Percentiles rank a stretch among this genome's conserved stretches.
phyloP scores from a whole-genome alignment of 257 asterid genomes.

The Ehretia macrophylla region DNA sequence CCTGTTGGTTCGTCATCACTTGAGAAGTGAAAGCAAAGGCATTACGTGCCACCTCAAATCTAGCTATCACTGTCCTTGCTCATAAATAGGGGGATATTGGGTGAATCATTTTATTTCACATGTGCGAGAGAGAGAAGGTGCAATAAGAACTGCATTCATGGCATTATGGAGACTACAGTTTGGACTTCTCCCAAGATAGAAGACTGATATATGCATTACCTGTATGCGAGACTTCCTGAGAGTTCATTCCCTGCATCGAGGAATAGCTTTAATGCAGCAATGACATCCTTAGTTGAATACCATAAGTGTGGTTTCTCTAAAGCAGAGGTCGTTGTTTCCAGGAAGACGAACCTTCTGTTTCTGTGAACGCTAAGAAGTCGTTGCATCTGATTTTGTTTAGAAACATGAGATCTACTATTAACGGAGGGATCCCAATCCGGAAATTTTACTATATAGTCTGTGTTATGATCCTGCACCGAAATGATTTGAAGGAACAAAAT shows the following conservation, averaged over 20 bases:
- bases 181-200: not conserved
- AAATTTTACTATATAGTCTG: conserved; percentile 77
- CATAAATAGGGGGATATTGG: no score
- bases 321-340: conserved; percentile 37
- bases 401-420: conserved; percentile 20
- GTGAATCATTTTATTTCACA: no score
- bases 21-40: no score
- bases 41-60: no score
- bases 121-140: no score
- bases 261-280: conserved; percentile 70
- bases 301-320: conserved; percentile 81
- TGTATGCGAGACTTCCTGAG: conserved; percentile 68
- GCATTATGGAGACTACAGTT: no score
- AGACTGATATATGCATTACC: conserved; percentile 45
- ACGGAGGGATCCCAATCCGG: conserved; percentile 88
- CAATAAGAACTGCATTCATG: no score
- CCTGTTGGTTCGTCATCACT: no score
- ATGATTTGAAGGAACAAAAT: conserved; percentile 6
- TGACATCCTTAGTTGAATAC: conserved; percentile 60
- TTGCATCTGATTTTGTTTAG: conserved; percentile 32
- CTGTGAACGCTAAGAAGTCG: conserved; percentile 25
- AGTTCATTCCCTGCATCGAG: conserved; percentile 82
- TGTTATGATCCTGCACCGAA: conserved; percentile 75
- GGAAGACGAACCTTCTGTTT: conserved; percentile 57
- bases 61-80: no score